Conservation (phyloP, 2,329 filamentous ascomycete genomes). For the Purpureocillium takamizusanense region DNA sequence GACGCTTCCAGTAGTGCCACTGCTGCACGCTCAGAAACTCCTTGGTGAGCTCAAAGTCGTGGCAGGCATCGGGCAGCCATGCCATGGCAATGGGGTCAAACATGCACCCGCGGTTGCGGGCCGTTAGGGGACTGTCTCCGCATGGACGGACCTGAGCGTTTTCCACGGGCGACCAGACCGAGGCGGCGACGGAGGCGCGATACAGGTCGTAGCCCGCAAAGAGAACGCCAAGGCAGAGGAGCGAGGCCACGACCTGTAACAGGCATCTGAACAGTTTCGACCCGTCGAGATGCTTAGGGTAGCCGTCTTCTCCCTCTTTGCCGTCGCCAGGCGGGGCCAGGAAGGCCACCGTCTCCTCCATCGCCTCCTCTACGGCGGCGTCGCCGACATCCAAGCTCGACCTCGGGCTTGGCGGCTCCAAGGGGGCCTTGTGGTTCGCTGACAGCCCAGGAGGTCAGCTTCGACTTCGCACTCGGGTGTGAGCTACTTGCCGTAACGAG, state of each 20-base stretch:
- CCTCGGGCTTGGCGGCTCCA: background rate
- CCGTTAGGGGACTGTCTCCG: constrained; percentile 1
- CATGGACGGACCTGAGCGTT: background rate
- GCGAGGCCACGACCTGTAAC: background rate
- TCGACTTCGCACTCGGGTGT: too few species aligned
- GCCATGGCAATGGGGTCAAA: constrained; percentile 4
- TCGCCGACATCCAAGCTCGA: constrained; percentile 1
- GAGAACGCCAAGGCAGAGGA: background rate
- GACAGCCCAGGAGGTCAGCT: too few species aligned
- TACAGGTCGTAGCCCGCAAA: constrained; percentile 3
- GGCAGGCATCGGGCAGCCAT: constrained; percentile 3
- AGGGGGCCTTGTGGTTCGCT: too few species aligned
- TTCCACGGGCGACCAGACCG: too few species aligned
- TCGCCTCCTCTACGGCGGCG: background rate
- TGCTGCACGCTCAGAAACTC: constrained; percentile 2
- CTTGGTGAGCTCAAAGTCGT: constrained; percentile 3
- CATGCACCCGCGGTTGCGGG: constrained; percentile 1
- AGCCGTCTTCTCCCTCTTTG: background rate
- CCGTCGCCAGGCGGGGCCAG: background rate
- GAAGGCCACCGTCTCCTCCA: background rate
- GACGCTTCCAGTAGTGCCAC: background rate
- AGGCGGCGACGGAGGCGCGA: background rate
- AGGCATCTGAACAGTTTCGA: constrained; percentile 1
- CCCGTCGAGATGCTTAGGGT: background rate
- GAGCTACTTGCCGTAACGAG: too few species aligned